Base-by-base conservation (phyloP, 352 stramenopile species). In the Pythium aristosporum region DNA sequence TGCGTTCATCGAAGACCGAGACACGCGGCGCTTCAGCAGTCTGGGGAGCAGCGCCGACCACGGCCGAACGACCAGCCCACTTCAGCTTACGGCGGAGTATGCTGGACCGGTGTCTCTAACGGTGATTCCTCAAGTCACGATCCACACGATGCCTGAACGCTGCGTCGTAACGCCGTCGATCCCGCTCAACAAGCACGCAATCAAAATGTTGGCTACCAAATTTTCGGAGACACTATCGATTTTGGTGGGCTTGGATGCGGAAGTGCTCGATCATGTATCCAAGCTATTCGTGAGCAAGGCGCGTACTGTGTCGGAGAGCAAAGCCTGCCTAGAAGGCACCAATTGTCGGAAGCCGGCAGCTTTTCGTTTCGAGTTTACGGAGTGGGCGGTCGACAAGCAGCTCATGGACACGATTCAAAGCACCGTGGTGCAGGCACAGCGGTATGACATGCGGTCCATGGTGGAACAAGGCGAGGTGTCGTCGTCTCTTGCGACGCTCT, bases 141-240 rank as follows among this genome's bases (percentile, higher is more conserved):
- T 92, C 39, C 44, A 60, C 9, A 72, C 79, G 8, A 69, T 65
- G 9, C 52, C 70, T 11, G 71, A 84, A 18, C 75, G 63, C 10
- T 94, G 85, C 51, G 57, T 76, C 1, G 53, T 94, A n/a, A 85
- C 78, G 1, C 73, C 77, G 4, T 89, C 85, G 20, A 69, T 89
- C 5, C 68, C 69, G 12, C 68, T 92, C 5, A 89, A 94, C 61
- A 85, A 89, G 52, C 53, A 71, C 7, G 79, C 74, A 0, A 72
- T 96, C 39, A 90, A 89, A 67, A 76, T 56, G 0, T 46, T 92
- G 18, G 76, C 82, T 5, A 79, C 88, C 21, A 91, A 94, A 57
- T 96, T 91, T 56, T 92, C 85, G 0, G 87, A 94, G 42, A 92
- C 89, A 32, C 44, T 96, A 48, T 94, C 85, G 7, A 76, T 91